Evolutionary conservation across 192 early-diverging fungal genomes (phyloP), one percentile per base, ranked within the genome.

Genomic region (Kappamyces sp.): DNA sequence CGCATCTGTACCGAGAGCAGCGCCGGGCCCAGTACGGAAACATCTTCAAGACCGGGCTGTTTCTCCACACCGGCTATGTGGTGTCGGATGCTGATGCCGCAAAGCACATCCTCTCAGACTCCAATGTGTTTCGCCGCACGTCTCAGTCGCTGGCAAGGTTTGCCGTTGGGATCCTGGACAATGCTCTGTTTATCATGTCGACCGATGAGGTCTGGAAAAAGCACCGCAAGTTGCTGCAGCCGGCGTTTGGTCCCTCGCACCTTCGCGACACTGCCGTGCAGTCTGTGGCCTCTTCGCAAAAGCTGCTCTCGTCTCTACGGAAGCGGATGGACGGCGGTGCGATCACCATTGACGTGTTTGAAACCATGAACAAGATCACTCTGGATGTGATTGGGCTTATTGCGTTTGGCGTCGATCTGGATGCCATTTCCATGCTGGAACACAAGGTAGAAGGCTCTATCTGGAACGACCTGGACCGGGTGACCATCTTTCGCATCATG

Each of bases 141-240:
- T 23, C 23, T 23, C 23, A 23, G 23, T 23, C 23, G 23, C 23
- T 23, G 23, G 23, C 23, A 23, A 23, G 23, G 23, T 23, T 23
- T 23, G 23, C 23, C 23, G 23, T 23, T 23, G 23, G 23, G 23
- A 23, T 79, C 4, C 3, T 59, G 40, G 47, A 51, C 4, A 57
- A 59, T 58, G 64, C 62, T 9, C 58, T 80, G 12, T 80, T 78
- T 51, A 32, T 61, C 1, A 37, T 75, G 12, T 67, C 63, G 5
- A 23, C 62, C n/a, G 75, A 58, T 10, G 66, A 64, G 2, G 13
- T 38, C 9, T 80, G 78, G 78, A 74, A 75, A 51, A 51, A 60
- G 9, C 78, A 80, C 63, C 64, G 78, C 10, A 80, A 80, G 48
- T 55, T 66, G 33, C 51, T 80, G 13, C 70, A 72, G 52, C 75